Evolutionary conservation across 169 alveolate species (phyloP).

Genomic region (Cytauxzoon felis): DNA sequence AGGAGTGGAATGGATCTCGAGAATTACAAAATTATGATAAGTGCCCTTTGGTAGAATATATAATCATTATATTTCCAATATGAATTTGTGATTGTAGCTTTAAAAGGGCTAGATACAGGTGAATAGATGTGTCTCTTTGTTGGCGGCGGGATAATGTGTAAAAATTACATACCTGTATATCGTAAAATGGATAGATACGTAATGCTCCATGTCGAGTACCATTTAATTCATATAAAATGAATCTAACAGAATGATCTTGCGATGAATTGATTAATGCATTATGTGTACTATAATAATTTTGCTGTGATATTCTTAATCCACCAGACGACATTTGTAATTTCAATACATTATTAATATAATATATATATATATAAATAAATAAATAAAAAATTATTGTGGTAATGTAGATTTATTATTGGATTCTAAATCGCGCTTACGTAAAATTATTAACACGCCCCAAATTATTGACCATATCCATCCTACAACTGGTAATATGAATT

Average conservation of each 20-base stretch:
- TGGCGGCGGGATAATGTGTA: no score
- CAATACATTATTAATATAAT: neutral
- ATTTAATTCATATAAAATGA: constrained; percentile 75
- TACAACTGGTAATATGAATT: constrained; percentile 70
- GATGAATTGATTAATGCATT: constrained; percentile 73
- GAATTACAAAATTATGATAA: no score
- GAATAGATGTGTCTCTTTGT: no score
- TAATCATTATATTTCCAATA: no score
- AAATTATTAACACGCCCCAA: constrained; percentile 79
- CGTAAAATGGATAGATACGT: constrained; percentile 83
- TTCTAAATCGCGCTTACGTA: constrained; percentile 4
- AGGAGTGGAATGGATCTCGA: no score
- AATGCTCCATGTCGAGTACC: constrained; percentile 77
- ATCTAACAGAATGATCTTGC: constrained; percentile 72
- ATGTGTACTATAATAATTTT: constrained; percentile 81
- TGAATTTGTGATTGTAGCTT: no score
- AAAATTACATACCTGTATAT: constrained; percentile 65
- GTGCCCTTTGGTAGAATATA: no score
- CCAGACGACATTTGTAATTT: constrained; percentile 54
- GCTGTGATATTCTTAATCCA: constrained; percentile 76
- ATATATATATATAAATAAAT: neutral
- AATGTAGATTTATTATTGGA: neutral
- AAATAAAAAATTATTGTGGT: neutral
- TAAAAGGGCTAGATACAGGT: no score
- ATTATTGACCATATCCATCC: constrained; percentile 82